phyloP scores from a whole-genome alignment of 148 eudicot genomes.

The Cornus controversa region DNA sequence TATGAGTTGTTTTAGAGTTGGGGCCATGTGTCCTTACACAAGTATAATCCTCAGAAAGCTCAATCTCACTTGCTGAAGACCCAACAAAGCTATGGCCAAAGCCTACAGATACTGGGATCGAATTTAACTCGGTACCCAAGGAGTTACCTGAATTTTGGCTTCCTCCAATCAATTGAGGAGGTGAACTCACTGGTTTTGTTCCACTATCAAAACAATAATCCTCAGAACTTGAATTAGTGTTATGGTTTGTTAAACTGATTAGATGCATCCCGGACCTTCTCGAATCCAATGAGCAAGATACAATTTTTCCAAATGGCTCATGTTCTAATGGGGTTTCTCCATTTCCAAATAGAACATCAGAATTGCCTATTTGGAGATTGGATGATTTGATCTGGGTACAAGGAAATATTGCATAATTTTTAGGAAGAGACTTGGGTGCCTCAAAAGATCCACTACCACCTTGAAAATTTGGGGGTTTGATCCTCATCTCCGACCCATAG shows the following conservation, averaged over 20 bases:
- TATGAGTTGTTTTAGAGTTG: slow-evolving; percentile 69
- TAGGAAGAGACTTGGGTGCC: slow-evolving; percentile 67
- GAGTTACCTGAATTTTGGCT: slow-evolving; percentile 26
- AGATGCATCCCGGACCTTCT: slow-evolving; percentile 44
- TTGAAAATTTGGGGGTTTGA: slow-evolving; percentile 39
- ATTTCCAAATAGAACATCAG: slow-evolving; percentile 64
- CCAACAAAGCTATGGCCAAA: slow-evolving; percentile 36
- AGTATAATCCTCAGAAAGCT: slow-evolving; percentile 94
- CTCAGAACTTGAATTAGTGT: slow-evolving; percentile 28
- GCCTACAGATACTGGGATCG: slow-evolving; percentile 16
- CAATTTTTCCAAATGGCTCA: slow-evolving; percentile 39
- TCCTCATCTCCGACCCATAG: slow-evolving; percentile 69
- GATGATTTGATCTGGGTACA: slow-evolving; percentile 34
- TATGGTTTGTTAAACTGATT: slow-evolving; percentile 26
- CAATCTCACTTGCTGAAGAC: slow-evolving; percentile 75
- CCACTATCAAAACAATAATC: slow-evolving; percentile 35
- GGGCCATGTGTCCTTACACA: slow-evolving; percentile 87
- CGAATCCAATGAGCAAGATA: slow-evolving; percentile 77
- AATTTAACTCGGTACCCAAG: slow-evolving; percentile 19
- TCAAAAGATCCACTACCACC: slow-evolving; percentile 33
- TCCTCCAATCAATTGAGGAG: slow-evolving; percentile 12
- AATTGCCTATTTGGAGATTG: slow-evolving; percentile 52
- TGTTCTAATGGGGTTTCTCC: slow-evolving; percentile 50
- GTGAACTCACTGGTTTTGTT: slow-evolving; percentile 19
- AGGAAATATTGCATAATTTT: slow-evolving; percentile 47